Evolutionary conservation across 129 eudicot species (phyloP), one percentile per base, ranked within the genome.

Genomic region (Artemisia tridentata): DNA sequence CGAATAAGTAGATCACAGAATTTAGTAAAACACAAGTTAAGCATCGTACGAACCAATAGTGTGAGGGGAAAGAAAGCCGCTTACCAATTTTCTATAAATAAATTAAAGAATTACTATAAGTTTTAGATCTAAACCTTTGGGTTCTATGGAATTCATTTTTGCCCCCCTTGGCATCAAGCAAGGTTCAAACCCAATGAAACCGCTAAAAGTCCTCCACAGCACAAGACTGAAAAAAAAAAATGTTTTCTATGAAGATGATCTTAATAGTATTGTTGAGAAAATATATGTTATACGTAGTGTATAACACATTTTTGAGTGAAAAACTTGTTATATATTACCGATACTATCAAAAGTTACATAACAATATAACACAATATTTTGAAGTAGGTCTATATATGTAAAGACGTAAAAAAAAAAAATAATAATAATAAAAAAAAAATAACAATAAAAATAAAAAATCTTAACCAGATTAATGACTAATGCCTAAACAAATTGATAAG

Each of bases 11-110:
- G 77, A 72, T 72, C 76, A n/a, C 1, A 27, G 34, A 72, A 47
- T 72, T 38, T 47, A 59, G 60, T 48, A 27, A 52, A 68, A 31
- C 47, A n/a, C 49, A 52, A 76, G 80, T 61, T 50, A 38, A 69
- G 75, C 75, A 68, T 75, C 73, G 68, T 66, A 75, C 79, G 79
- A 75, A 75, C 80, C 75, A 76, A 76, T 76, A 34, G 29, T 38
- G 72, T 65, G 72, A 65, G 49, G 66, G 55, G 57, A 74, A 74
- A 64, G 78, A 74, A 65, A 73, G 20, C 72, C 25, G 63, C 48
- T 74, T 3, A 74, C 4, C 52, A 0, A 53, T 63, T 51, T 74
- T 73, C 21, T 34, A 29, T 1, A 63, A 13, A 16, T 64, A 16
- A 74, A 18, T 53, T 8, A 41, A 52, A 9, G n/a, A 34, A 17